Evolutionary conservation across 805 yeast species (phyloP), one percentile per base, ranked within the genome.

Genomic region (Saturnispora saitoi): DNA sequence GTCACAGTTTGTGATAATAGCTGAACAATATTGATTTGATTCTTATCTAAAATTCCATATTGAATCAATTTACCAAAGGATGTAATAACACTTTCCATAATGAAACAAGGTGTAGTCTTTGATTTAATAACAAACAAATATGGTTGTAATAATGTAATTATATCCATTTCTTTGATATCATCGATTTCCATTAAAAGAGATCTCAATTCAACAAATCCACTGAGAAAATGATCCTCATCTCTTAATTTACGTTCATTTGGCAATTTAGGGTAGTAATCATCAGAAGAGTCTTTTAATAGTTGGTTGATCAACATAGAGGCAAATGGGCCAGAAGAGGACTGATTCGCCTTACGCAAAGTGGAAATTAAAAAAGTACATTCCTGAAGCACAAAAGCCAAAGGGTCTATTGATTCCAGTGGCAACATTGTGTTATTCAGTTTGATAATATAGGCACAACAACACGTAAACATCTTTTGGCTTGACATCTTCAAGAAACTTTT

Each of bases 281-380:
- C 68, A 17, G 43, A 54, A 14, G 51, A 51, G 20, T 65, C 69
- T 37, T 54, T 59, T 37, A 57, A 45, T 48, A 66, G 61, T 47
- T 66, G 70, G 37, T 85, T 81, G 2, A 93, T 85, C 41, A 91
- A 70, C 29, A 91, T 78, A 5, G 95, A 87, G 9, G 96, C 91
- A 34, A 90, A 93, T 2, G 89, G 87, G 6, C 83, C 75, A 11
- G 51, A 52, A n/a, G 51, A 46, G 56, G 84, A 83, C 54, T 86
- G 79, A 61, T 89, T 78, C 54, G 86, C 75, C 61, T 88, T 89
- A 48, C 97, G 74, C 95, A 93, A 88, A 20, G 93, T 89, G 17
- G 95, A 82, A 17, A 91, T 79, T 46, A 93, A 77, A 49, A 82
- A 75, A 59, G 87, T 84, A 64, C 96, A 88, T 69, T 93, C 98